A percentile compares a stretch with the other conserved stretches of the same genome.
Evolutionary conservation across 768 basidiomycete species (phyloP).

Genomic region (Sporobolomyces roseus): DNA sequence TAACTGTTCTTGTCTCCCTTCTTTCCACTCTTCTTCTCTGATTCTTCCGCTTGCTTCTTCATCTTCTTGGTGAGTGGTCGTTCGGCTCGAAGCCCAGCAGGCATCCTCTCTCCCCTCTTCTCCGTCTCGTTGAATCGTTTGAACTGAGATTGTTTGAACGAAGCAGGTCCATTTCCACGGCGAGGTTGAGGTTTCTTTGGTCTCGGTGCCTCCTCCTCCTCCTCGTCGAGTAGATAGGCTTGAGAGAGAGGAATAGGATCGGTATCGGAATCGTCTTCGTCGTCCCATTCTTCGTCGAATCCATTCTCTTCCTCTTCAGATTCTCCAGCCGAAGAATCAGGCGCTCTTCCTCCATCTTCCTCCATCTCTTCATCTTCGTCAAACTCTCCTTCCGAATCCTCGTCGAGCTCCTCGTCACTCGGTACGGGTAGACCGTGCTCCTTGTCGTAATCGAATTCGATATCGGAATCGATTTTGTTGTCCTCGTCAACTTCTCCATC

Average conservation of each 20-base stretch:
- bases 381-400: constrained; percentile 11
- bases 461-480: constrained; percentile 30
- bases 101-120: constrained; percentile 7
- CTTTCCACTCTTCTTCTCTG: constrained; percentile 25
- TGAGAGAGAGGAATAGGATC: constrained; percentile 41
- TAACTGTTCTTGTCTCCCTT: constrained; percentile 25
- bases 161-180: constrained; percentile 18
- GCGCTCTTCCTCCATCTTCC: constrained; percentile 48
- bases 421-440: constrained; percentile 43
- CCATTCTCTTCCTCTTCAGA: constrained; percentile 25
- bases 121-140: constrained; percentile 16
- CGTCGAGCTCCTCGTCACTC: constrained; percentile 51
- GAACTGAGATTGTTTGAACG: constrained; percentile 38
- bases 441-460: constrained; percentile 48
- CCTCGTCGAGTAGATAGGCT: constrained; percentile 46
- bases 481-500: constrained; percentile 49
- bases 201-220: too few relatives aligned
- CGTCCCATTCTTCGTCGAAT: constrained; percentile 46
- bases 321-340: constrained; percentile 38
- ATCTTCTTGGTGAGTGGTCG: constrained; percentile 29
- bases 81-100: constrained; percentile 13
- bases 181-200: constrained; percentile 22
- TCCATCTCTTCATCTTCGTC: constrained; percentile 38
- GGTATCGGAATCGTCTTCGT: constrained; percentile 47
- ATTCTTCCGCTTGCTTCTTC: constrained; percentile 31